Conservation (phyloP, 345 rosid species). For the Alliaria petiolata region DNA sequence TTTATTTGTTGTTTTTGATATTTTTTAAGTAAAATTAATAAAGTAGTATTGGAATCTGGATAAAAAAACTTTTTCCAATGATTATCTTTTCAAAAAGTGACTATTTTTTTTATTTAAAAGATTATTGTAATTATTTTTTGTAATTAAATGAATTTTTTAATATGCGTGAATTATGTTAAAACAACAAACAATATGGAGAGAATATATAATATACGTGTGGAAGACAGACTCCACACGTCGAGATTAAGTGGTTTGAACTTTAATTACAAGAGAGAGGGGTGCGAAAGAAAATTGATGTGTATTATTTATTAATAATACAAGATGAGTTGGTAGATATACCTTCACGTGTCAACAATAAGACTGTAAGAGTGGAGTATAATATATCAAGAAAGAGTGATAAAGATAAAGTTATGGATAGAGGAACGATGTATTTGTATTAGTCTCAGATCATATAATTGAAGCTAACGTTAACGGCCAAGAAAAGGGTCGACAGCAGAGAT, state of each 20-base stretch:
- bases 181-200: no score
- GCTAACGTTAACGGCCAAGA: not conserved
- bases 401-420: not conserved
- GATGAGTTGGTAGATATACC: not conserved
- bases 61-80: no score
- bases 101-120: no score
- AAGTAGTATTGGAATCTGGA: no score
- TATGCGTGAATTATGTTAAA: no score
- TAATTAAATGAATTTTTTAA: no score
- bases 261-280: constrained; percentile 1
- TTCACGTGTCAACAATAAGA: not conserved
- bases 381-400: not conserved
- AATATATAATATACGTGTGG: no score
- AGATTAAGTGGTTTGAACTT: not conserved
- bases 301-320: not conserved
- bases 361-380: not conserved
- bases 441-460: constrained; percentile 1
- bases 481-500: not conserved
- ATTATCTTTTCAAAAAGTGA: no score
- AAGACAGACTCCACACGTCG: not conserved
- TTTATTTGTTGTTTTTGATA: no score
- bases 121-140: no score
- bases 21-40: no score
- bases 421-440: not conserved
- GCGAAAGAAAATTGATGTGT: not conserved